These are phyloP conservation scores for Recurvomyces mirabilis DNA, from an alignment of 495 filamentous ascomycete genomes.

Conservation along the genomic window DNA sequence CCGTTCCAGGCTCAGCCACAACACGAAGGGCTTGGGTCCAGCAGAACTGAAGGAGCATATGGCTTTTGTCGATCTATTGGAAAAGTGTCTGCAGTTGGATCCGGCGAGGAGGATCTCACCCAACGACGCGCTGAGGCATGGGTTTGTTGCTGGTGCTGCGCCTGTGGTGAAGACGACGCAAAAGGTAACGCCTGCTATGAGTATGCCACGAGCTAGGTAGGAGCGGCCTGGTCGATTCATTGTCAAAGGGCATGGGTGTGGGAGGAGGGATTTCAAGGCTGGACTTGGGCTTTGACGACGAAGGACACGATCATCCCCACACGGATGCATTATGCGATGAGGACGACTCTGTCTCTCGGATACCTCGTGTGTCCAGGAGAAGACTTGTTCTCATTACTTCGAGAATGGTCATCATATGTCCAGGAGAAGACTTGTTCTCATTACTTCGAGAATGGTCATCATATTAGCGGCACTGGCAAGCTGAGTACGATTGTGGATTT, in stretches of 20 bases:
- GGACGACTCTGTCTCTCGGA: too few relatives aligned
- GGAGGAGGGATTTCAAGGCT: neutral
- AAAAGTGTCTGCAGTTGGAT: slow-evolving; percentile 77
- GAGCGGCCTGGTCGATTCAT: neutral
- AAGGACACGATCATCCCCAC: too few relatives aligned
- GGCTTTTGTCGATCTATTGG: slow-evolving; percentile 73
- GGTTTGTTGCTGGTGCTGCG: slow-evolving; percentile 44
- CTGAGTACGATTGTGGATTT: too few relatives aligned
- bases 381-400: too few relatives aligned
- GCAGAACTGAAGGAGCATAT: slow-evolving; percentile 66
- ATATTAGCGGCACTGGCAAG: too few relatives aligned
- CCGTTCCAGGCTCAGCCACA: slow-evolving; percentile 60
- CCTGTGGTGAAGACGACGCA: slow-evolving; percentile 5
- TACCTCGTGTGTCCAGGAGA: too few relatives aligned
- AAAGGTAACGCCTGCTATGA: slow-evolving; percentile 11
- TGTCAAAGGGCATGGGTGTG: too few relatives aligned
- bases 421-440: too few relatives aligned
- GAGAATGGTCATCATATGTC: too few relatives aligned
- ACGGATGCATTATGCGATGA: too few relatives aligned
- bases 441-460: too few relatives aligned
- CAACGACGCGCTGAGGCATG: slow-evolving; percentile 75
- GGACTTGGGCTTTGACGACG: too few relatives aligned
- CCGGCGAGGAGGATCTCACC: slow-evolving; percentile 88
- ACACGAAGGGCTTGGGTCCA: slow-evolving; percentile 61
- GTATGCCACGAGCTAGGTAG: slow-evolving; percentile 9